Conservation (phyloP, 192 early-diverging fungal species). For the Rhizophlyctis rosea region DNA sequence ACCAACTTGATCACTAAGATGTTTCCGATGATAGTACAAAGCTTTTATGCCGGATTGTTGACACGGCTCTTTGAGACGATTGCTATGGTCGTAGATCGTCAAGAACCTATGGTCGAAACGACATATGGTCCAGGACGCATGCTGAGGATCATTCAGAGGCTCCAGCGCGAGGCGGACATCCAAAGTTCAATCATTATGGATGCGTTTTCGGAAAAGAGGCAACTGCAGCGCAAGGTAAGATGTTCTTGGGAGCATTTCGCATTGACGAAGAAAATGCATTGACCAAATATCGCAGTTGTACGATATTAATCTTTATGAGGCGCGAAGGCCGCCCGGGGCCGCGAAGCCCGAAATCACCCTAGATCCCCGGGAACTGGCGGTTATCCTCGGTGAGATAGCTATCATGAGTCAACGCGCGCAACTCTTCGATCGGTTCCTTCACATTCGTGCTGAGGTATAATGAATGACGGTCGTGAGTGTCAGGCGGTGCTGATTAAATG, state of each 20-base stretch:
- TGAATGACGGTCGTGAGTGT: no score
- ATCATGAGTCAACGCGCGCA: constrained; percentile 73
- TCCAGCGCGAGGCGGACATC: constrained; percentile 86
- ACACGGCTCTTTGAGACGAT: constrained; percentile 86
- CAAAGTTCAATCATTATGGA: constrained; percentile 75
- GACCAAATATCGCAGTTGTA: not conserved
- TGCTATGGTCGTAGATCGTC: constrained; percentile 82
- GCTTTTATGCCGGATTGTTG: constrained; percentile 74
- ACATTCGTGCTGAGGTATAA: constrained; percentile 66
- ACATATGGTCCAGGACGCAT: constrained; percentile 87
- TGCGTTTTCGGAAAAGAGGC: constrained; percentile 73
- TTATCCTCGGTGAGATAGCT: constrained; percentile 77
- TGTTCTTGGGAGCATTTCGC: not conserved
- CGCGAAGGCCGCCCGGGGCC: not conserved
- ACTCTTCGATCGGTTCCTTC: constrained; percentile 81
- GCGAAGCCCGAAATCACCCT: constrained; percentile 25
- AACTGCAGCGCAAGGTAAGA: constrained; percentile 41
- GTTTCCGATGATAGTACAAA: constrained; percentile 40
- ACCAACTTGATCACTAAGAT: constrained; percentile 1
- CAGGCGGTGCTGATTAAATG: not conserved
- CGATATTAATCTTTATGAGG: not conserved
- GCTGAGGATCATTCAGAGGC: constrained; percentile 78
- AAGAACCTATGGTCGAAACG: constrained; percentile 77
- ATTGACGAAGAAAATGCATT: not conserved
- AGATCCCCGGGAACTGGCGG: constrained; percentile 77